Evolutionary conservation across 2,329 filamentous ascomycete species (phyloP).

Genomic region (Nemania sp.): DNA sequence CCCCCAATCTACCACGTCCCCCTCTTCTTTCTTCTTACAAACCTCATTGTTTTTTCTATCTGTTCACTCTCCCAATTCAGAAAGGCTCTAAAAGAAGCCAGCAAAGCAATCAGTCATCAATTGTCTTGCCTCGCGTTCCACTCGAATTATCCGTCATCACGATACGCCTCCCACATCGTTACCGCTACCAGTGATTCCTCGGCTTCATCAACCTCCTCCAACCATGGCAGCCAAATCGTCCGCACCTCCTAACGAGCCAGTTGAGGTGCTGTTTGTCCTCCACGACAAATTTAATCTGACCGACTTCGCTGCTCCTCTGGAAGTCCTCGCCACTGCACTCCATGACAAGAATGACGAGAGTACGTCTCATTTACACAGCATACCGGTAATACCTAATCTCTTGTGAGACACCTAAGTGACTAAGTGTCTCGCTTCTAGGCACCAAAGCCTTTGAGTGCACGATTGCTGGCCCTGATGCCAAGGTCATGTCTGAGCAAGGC

Average conservation of each 20-base stretch:
- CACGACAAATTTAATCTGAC: conserved; percentile 63
- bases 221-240: conserved; percentile 61
- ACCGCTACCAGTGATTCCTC: conserved; percentile 12
- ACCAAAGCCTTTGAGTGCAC: conserved; percentile 63
- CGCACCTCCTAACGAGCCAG: conserved; percentile 61
- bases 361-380: conserved; percentile 39
- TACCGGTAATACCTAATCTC: neutral
- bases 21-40: conserved; percentile 30
- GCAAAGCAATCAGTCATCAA: conserved; percentile 28
- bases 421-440: conserved; percentile 41
- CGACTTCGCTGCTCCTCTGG: conserved; percentile 60
- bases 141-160: neutral
- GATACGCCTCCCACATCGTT: conserved; percentile 5
- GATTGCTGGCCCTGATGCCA: conserved; percentile 55
- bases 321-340: conserved; percentile 54
- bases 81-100: conserved; percentile 4
- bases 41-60: conserved; percentile 18
- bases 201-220: conserved; percentile 16
- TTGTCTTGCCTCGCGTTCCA: conserved; percentile 12
- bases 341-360: conserved; percentile 58
- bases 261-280: conserved; percentile 63
- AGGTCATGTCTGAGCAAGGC: conserved; percentile 64
- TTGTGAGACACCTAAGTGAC: neutral
- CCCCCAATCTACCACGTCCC: conserved; percentile 26
- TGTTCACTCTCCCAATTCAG: conserved; percentile 17